A percentile compares a stretch with the other conserved stretches of the same genome.
Conservation (phyloP, 371 early-diverging fungal genomes). For the Rhizopus delemar region DNA sequence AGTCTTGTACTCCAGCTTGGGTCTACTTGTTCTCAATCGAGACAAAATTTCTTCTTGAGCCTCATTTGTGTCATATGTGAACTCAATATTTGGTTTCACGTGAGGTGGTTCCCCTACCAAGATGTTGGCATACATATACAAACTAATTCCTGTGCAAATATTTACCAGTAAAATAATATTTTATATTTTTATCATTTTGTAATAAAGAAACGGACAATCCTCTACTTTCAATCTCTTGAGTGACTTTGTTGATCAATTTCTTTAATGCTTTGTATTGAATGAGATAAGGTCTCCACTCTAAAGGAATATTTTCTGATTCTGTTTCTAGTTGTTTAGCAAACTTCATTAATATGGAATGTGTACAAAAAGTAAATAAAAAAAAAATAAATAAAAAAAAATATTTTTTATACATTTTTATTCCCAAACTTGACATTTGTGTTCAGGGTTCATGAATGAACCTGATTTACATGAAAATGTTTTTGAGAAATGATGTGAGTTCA, state of each 20-base stretch:
- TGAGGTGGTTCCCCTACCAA: conserved; percentile 40
- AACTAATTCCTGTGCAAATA: too few relatives aligned
- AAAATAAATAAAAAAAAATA: conserved; percentile 2
- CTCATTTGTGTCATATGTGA: conserved; percentile 36
- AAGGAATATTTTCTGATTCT: conserved; percentile 66
- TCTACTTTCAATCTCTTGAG: conserved; percentile 67
- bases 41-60: conserved; percentile 20
- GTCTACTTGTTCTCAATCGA: conserved; percentile 8
- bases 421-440: conserved; percentile 58
- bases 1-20: conserved; percentile 34
- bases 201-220: conserved; percentile 55
- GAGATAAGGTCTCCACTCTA: conserved; percentile 68
- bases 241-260: conserved; percentile 64
- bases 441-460: conserved; percentile 61
- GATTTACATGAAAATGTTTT: conserved; percentile 62
- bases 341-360: conserved; percentile 55
- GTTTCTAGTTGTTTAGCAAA: conserved; percentile 73
- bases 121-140: too few relatives aligned
- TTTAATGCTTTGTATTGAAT: conserved; percentile 70
- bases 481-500: conserved; percentile 68
- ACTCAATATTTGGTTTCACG: conserved; percentile 46
- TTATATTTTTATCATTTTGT: conserved; percentile 45
- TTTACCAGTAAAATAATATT: conserved; percentile 59
- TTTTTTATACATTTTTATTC: conserved; percentile 20
- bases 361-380: neutral